Evolutionary conservation across 108 stramenopile species (phyloP), one percentile per base, ranked within the genome.

Genomic region (Aureococcus anophagefferens): DNA sequence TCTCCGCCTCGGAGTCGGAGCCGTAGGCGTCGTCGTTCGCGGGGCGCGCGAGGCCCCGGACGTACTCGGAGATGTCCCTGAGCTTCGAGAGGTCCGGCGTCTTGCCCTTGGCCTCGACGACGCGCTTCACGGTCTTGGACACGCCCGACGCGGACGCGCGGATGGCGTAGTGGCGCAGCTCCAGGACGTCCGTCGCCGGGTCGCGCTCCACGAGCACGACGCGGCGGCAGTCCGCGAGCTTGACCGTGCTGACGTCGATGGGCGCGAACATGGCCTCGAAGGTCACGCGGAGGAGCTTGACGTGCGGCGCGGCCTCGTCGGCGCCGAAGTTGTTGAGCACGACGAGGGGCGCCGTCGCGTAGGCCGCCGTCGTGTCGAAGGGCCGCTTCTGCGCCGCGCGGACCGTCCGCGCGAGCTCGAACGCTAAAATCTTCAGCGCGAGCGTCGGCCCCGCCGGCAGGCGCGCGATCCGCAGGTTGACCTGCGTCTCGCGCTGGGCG

Each of bases 251-350:
- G 17, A 99, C 97, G 82, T 99, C 96, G 62, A 98, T 94, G 0
- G 97, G 87, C 51, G 97, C 97, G 74, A 98, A 99, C 96, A 99
- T 94, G 71, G 96, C 94, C 80, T 99, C 96, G 74, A 99, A 96
- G 1, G 96, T 95, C 65, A 97, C 91, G 36, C 92, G 86, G 92
- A 95, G 91, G 32, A 98, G 71, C 82, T 96, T 96, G 62, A 99
- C 88, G 66, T 98, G 94, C 13, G 91, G 92, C n/a, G n/a, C n/a
- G 35, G 84, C 68, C 0, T 89, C 90, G 16, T 81, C 74, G 14
- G 70, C 87, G 85, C 94, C 94, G 78, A 99, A 99, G 80, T 97
- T 98, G 82, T 98, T 98, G 16, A 97, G 94, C 35, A 99, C 99
- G 21, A 99, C 95, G 35, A 97, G 80, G 15, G 97, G 95, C 46